Percentiles rank a stretch among this genome's conserved stretches.
These are phyloP conservation scores for Arachis monticola DNA, from an alignment of 331 rosid species.

Conservation along the genomic window DNA sequence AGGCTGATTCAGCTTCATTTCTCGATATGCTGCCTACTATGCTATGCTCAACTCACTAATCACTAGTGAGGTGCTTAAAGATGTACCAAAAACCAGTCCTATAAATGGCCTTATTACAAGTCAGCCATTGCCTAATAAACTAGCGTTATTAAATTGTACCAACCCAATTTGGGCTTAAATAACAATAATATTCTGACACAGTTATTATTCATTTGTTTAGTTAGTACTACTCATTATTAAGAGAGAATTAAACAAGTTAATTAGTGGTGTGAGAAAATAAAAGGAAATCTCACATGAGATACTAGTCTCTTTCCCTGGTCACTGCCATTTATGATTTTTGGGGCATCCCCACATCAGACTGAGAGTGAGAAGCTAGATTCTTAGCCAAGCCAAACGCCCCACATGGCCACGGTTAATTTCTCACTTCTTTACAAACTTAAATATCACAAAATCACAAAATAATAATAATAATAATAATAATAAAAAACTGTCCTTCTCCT, in stretches of 20 bases:
- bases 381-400: conserved; percentile 31
- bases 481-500: too few species aligned
- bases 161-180: conserved; percentile 34
- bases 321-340: conserved; percentile 27
- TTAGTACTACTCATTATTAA: conserved; percentile 45
- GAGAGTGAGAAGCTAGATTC: conserved; percentile 23
- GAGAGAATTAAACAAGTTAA: conserved; percentile 8
- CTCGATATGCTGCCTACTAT: neutral
- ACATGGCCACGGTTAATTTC: conserved; percentile 34
- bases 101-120: conserved; percentile 18
- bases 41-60: neutral
- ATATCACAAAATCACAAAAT: neutral
- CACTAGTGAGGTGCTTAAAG: neutral
- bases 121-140: neutral
- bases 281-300: conserved; percentile 35
- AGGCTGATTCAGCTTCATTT: neutral
- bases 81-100: conserved; percentile 31
- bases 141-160: conserved; percentile 43
- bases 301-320: neutral
- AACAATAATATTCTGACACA: conserved; percentile 46
- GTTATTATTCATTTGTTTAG: conserved; percentile 21
- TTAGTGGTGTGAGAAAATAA: neutral
- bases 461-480: too few species aligned
- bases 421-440: conserved; percentile 29
- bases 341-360: conserved; percentile 31